These are phyloP conservation scores for Penicillium sp. DNA, from an alignment of 2,329 filamentous ascomycete species.

Conservation along the genomic window DNA sequence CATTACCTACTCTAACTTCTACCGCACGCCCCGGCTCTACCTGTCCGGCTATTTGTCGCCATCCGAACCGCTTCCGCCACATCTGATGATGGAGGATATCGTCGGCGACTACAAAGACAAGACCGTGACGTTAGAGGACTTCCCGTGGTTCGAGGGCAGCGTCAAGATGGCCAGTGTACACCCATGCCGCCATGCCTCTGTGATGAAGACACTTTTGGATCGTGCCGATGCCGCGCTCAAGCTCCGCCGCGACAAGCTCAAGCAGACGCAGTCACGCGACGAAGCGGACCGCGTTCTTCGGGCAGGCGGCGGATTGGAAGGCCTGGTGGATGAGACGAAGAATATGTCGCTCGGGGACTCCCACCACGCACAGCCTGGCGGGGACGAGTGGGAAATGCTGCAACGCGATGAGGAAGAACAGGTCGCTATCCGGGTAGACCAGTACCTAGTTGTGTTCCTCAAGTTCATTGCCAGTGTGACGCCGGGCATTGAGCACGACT, in stretches of 20 bases:
- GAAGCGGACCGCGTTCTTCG: slow-evolving; percentile 21
- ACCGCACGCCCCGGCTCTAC: slow-evolving; percentile 89
- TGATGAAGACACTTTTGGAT: slow-evolving; percentile 96
- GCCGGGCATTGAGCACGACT: slow-evolving; percentile 93
- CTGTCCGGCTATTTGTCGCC: slow-evolving; percentile 77
- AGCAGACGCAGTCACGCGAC: slow-evolving; percentile 47
- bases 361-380: slow-evolving; percentile 34
- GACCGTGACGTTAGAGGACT: slow-evolving; percentile 95
- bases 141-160: slow-evolving; percentile 82
- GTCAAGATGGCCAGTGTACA: slow-evolving; percentile 96
- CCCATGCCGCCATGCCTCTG: slow-evolving; percentile 90
- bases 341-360: slow-evolving; percentile 50
- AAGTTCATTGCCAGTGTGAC: slow-evolving; percentile 81
- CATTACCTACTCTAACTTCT: slow-evolving; percentile 95
- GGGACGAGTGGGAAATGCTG: slow-evolving; percentile 58
- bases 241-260: slow-evolving; percentile 72
- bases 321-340: slow-evolving; percentile 70
- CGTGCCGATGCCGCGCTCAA: slow-evolving; percentile 89
- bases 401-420: slow-evolving; percentile 44
- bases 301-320: slow-evolving; percentile 58
- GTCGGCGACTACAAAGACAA: slow-evolving; percentile 97
- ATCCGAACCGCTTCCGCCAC: slow-evolving; percentile 70
- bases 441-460: slow-evolving; percentile 46
- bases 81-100: slow-evolving; percentile 92
- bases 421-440: slow-evolving; percentile 44